Percentiles rank a stretch among this genome's conserved stretches.
Conservation (phyloP, 2,329 filamentous ascomycete genomes). For the Bisporella sp. region DNA sequence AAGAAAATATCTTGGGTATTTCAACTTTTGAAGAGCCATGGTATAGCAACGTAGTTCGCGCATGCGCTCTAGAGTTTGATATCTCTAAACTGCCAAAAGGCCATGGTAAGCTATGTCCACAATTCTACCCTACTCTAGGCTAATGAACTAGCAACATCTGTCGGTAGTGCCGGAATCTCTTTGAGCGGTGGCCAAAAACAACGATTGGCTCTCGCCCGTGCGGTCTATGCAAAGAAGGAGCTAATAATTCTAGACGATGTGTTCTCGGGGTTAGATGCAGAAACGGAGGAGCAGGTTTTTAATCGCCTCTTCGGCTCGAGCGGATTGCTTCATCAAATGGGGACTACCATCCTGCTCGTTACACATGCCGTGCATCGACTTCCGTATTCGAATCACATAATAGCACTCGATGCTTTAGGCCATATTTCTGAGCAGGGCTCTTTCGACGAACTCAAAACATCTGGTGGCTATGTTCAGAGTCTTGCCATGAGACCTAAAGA, state of each 20-base stretch:
- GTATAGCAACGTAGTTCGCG: background rate
- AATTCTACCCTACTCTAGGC: background rate
- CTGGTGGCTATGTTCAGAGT: slow-evolving; percentile 16
- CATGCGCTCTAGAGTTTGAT: background rate
- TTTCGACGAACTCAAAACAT: slow-evolving; percentile 27
- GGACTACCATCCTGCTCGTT: slow-evolving; percentile 31
- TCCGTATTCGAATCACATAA: slow-evolving; percentile 32
- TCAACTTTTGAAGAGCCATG: background rate
- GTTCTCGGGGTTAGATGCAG: slow-evolving; percentile 15
- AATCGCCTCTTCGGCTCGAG: slow-evolving; percentile 3
- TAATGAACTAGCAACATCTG: background rate
- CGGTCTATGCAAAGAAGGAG: slow-evolving; percentile 27
- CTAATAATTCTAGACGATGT: slow-evolving; percentile 16
- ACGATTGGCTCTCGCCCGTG: slow-evolving; percentile 35
- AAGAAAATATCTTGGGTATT: background rate
- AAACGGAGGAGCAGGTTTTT: slow-evolving; percentile 10
- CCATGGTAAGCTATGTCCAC: background rate
- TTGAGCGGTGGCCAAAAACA: background rate
- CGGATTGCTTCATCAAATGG: slow-evolving; percentile 16
- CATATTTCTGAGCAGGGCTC: slow-evolving; percentile 29
- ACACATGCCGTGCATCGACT: slow-evolving; percentile 28
- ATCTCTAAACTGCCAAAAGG: background rate
- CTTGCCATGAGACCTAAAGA: slow-evolving; percentile 8
- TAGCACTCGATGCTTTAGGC: slow-evolving; percentile 29
- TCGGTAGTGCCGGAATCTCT: background rate